phyloP scores from a whole-genome alignment of 163 green algal species.

The Scenedesmus sp. region DNA sequence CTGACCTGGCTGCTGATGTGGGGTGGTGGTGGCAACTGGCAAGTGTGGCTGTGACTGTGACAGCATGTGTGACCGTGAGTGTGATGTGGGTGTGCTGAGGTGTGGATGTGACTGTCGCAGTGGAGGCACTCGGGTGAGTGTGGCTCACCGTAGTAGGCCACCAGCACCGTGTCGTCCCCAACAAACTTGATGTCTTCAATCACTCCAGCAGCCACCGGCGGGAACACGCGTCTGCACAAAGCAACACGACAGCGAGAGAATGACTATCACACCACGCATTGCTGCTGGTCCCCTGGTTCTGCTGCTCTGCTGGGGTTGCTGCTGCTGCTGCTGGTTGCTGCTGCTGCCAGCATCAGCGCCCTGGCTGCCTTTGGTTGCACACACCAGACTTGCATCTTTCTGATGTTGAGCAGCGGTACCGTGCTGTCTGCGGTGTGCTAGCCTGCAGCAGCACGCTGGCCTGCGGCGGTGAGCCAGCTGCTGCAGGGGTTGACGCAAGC shows the following conservation, averaged over 20 bases:
- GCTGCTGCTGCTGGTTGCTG: not conserved
- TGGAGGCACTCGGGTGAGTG: too few species aligned
- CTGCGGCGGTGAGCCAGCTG: not conserved
- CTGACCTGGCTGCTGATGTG: not conserved
- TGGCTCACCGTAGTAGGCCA: slow-evolving; percentile 28
- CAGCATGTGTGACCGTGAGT: too few species aligned
- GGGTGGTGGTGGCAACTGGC: not conserved
- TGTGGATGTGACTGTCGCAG: too few species aligned
- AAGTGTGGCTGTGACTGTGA: not conserved
- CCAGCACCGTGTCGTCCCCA: not conserved
- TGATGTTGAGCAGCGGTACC: not conserved
- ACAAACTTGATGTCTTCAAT: slow-evolving; percentile 37
- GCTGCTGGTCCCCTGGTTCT: too few species aligned
- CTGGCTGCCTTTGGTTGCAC: not conserved
- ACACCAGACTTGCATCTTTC: too few species aligned
- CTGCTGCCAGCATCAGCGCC: not conserved
- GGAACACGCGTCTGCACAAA: slow-evolving; percentile 30
- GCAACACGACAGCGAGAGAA: not conserved
- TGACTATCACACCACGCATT: too few species aligned
- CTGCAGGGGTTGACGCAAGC: not conserved
- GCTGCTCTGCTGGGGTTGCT: not conserved
- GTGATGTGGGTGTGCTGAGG: too few species aligned
- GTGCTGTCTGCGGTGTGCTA: not conserved
- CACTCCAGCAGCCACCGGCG: slow-evolving; percentile 33
- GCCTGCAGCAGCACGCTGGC: not conserved